Base-by-base conservation (phyloP, 805 yeast species). In the Nakazawaea ambrosiae region DNA sequence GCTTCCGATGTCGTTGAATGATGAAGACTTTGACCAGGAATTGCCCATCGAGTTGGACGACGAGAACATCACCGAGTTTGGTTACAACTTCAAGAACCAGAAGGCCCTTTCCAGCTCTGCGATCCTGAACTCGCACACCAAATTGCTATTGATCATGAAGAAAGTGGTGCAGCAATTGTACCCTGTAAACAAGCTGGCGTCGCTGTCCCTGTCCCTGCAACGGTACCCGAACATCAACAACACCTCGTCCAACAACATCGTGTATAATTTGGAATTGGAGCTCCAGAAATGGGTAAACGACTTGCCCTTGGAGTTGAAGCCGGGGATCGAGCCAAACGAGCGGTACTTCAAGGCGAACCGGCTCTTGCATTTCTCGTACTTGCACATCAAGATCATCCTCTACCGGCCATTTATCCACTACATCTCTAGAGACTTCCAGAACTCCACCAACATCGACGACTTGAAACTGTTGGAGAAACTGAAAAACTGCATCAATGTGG, bases 391-490 rank as follows among this genome's bases (percentile, higher is more conserved):
- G 54, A 77, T 87, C 40, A 81, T 84, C 50, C 65, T 88, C 12
- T 88, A 87, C 51, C 72, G 95, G 35, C 96, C 96, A 2, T 88
- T 87, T 53, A 82, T 88, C 47, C 95, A 87, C 59, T 85, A 81
- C 54, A 72, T 82, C 37, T 73, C 85, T 24, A 78, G 82, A 35
- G 76, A 74, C 31, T 64, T 58, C 39, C 46, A 55, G 28, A 42
- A 49, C 12, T 22, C 38, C 2, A 46, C 44, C 5, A 46, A 53
- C 7, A 50, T 59, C 15, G 55, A 61, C 45, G 82, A 77, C 48
- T 71, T 78, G 31, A 66, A 77, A 41, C 81, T 88, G 14, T 66
- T 79, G 27, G 76, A 77, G 10, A 71, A 87, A 53, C 94, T 95
- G 0, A 70, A 81, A 48, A 83, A 83, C 49, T 88, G 96, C 60